A percentile compares a stretch with the other conserved stretches of the same genome.
phyloP scores from a whole-genome alignment of 305 asterid genomes.

The Fraxinus angustifolia region DNA sequence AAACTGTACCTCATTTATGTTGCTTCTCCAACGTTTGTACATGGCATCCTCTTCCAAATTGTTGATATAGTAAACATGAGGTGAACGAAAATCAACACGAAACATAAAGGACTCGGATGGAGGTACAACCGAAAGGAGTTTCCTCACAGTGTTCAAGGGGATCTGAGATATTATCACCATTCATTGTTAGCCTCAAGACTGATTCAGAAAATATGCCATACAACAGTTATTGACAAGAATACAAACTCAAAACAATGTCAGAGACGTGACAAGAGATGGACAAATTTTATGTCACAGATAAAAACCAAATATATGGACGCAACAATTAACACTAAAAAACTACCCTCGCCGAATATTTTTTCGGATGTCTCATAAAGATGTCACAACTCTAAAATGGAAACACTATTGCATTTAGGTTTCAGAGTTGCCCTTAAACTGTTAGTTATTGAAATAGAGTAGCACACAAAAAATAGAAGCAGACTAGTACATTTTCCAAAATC shows the following conservation, averaged over 20 bases:
- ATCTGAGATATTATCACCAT: constrained; percentile 46
- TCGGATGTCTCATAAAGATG: not conserved
- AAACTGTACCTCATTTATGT: constrained; percentile 69
- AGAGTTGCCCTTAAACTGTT: not conserved
- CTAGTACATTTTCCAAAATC: constrained; percentile 10
- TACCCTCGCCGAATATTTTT: not conserved
- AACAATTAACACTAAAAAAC: not conserved
- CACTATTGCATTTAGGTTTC: not conserved
- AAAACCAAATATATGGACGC: constrained; percentile 13
- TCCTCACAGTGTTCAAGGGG: constrained; percentile 72
- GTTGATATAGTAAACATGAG: constrained; percentile 88
- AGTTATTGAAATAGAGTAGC: not conserved
- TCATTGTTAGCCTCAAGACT: constrained; percentile 20
- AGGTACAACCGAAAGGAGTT: constrained; percentile 79
- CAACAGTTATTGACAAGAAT: constrained; percentile 12
- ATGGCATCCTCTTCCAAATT: constrained; percentile 86
- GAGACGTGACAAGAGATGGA: not conserved
- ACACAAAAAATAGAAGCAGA: not conserved
- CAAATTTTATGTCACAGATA: not conserved
- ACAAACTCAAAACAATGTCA: constrained; percentile 21
- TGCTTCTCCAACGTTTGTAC: constrained; percentile 98
- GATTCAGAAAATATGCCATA: constrained; percentile 17
- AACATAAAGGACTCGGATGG: constrained; percentile 71
- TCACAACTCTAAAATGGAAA: not conserved
- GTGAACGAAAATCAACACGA: constrained; percentile 91